Percentiles rank a stretch among this genome's conserved stretches.
Conservation (phyloP, 352 stramenopile species). For the Phytophthora tentaculata region DNA sequence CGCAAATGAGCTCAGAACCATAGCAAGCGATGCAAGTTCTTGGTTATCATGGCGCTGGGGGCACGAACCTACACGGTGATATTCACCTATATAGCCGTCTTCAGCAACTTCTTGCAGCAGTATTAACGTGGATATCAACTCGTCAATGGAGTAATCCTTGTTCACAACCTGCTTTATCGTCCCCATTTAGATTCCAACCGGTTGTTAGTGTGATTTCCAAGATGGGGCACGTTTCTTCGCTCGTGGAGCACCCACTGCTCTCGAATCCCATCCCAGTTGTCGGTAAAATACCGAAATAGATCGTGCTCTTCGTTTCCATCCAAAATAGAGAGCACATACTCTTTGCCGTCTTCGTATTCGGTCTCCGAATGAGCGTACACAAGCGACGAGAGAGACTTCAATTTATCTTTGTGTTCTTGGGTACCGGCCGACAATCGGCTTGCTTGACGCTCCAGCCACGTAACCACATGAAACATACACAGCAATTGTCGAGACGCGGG, state of each 20-base stretch:
- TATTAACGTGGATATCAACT: slow-evolving; percentile 9
- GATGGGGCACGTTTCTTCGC: slow-evolving; percentile 3
- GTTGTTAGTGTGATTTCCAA: slow-evolving; percentile 18
- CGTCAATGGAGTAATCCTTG: neutral
- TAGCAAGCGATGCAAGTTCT: too few relatives aligned
- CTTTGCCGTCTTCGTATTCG: neutral
- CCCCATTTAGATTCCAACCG: slow-evolving; percentile 11
- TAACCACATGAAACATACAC: neutral
- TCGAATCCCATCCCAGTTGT: slow-evolving; percentile 1
- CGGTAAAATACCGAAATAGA: neutral
- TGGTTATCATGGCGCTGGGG: neutral
- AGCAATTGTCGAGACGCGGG: neutral
- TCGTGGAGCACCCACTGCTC: slow-evolving; percentile 5
- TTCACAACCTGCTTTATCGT: slow-evolving; percentile 5
- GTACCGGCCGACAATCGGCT: neutral
- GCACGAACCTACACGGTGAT: slow-evolving; percentile 5
- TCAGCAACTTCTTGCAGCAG: slow-evolving; percentile 10
- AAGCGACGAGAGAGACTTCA: slow-evolving; percentile 1
- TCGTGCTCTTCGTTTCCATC: neutral
- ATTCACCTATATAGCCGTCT: slow-evolving; percentile 9
- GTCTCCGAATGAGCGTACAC: neutral
- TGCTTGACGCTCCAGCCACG: neutral
- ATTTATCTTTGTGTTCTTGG: neutral
- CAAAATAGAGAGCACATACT: neutral
- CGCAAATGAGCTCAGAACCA: too few relatives aligned